Base-by-base conservation (phyloP, 2,329 filamentous ascomycete species). In the Nemania sp. region DNA sequence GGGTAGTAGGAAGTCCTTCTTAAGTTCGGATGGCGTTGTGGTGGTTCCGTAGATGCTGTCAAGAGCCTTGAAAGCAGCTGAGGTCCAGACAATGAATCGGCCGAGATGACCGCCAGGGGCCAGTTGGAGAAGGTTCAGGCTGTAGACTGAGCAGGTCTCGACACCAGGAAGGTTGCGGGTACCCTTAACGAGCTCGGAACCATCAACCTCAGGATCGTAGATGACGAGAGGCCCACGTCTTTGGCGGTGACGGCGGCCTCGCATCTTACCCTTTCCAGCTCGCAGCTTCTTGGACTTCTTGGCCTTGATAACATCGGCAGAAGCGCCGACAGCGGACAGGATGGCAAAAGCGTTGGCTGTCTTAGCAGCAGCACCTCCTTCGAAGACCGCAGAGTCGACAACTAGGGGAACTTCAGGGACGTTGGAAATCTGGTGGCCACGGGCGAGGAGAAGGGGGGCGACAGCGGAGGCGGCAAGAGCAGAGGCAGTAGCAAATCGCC, bases 131-230 rank as follows among this genome's bases (percentile, higher is more conserved):
- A 98, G 94, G 90, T 98, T 98, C 80, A 99, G 90, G 75, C 93
- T 87, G 86, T 92, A 94, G 84, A 98, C 94, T 77, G 94, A 91
- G 81, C 89, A 94, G 75, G 94, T 97, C 92, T 99, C 96, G 77
- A 98, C 94, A 87, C 96, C 96, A 80, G 96, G 90, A 81, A 99
- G 92, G 92, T 99, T 99, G 89, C 96, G 94, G 93, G 98, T 98
- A 79, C 94, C 95, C 81, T 88, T 89, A 82, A 95, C 88, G 76
- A 99, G 90, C 82, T 97, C 92, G 87, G 94, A 97, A 86, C 96
- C 94, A 82, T 99, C 97, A 80, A 91, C 89, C 83, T 94, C 93
- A 78, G 94, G 92, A 88, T 97, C 92, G 90, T 98, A 98, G 87
- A 99, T 92, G 84, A 99, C 92, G 70, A 99, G 92, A 80, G 96